Base-by-base conservation (phyloP, 106 monocot species). In the Acorus calamus region DNA sequence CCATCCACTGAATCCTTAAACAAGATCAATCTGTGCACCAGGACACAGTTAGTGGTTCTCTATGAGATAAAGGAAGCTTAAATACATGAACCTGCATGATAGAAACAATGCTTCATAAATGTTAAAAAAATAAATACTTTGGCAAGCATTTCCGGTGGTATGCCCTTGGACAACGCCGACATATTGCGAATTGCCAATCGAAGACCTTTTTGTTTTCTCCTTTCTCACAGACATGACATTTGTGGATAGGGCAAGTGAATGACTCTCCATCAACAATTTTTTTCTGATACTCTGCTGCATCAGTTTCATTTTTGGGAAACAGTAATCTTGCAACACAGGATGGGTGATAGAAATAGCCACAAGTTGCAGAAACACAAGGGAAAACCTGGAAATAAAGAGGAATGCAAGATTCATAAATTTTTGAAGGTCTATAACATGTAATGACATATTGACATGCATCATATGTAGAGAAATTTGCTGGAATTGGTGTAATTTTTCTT, bases 141-240 rank as follows among this genome's bases (percentile, higher is more conserved):
- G 92, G 98, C 63, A 99, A 76, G 61, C 98, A 99, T 65, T 92
- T 92, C 67, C 88, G 83, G 57, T 99, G 98, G 46, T 99, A 99
- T 50, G 98, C 73, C 54, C 70, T 88, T 44, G 98, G 98, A 45
- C 98, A 99, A 8, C 98, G 76, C 74, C 98, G 80, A 55, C 98
- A 99, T 46, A 86, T 73, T 44, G 98, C 98, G 81, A 99, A 92
- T 69, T 92, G 91, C 55, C 86, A 68, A 0, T 83, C 88, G 13
- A 14, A n/a, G 4, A 65, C 75, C 11, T 81, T 55, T 71, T 86
- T 99, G 52, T 83, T 75, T 85, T 99, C 98, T 59, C 62, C 75
- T 77, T 79, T 59, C 45, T 88, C 79, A 62, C 98, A 99, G 49
- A 76, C 63, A 53, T 61, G 2, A 66, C 98, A 99, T 71, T 76